These are phyloP conservation scores for Paramecium pentaurelia DNA, from an alignment of 73 alveolate genomes.

Conservation along the genomic window DNA sequence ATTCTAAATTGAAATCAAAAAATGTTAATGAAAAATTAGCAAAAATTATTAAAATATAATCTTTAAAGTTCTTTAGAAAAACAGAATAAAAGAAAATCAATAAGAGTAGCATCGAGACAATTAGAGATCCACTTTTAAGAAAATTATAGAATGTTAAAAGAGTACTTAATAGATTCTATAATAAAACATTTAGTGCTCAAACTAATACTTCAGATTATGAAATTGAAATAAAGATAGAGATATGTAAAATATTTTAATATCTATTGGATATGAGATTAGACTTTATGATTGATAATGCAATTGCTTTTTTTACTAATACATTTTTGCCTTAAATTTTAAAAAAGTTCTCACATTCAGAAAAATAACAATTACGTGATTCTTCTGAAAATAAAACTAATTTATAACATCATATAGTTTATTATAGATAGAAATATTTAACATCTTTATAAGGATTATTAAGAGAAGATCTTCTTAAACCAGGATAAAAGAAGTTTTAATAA, in stretches of 20 bases:
- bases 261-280: constrained; percentile 18
- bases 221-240: constrained; percentile 34
- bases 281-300: constrained; percentile 24
- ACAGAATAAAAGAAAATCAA: background rate
- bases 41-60: background rate
- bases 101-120: background rate
- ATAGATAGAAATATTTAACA: background rate
- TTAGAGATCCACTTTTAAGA: constrained; percentile 8
- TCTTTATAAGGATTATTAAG: background rate
- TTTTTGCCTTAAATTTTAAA: background rate
- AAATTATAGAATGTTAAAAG: background rate
- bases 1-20: background rate
- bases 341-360: background rate
- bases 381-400: background rate
- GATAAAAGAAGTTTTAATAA: background rate
- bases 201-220: constrained; percentile 11
- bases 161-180: background rate
- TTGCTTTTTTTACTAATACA: background rate
- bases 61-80: background rate
- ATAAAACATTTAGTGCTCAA: background rate
- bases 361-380: background rate
- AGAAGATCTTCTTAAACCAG: constrained; percentile 26
- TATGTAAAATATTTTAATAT: constrained; percentile 18
- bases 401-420: background rate
- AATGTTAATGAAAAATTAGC: background rate